Conservation (phyloP, 345 rosid genomes). For the Lagerstroemia speciosa region DNA sequence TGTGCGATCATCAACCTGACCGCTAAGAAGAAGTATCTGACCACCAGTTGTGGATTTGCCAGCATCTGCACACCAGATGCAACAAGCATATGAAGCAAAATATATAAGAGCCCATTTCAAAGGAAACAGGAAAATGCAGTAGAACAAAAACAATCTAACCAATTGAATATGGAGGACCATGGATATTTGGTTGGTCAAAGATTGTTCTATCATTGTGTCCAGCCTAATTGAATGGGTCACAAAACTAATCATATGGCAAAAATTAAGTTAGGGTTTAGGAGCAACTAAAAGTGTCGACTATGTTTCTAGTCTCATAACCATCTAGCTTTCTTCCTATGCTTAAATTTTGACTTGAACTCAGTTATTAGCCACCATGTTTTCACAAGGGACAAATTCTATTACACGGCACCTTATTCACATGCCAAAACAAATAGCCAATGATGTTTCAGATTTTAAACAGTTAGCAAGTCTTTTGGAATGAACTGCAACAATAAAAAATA, state of each 20-base stretch:
- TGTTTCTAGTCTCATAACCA: background rate
- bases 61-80: slow-evolving; percentile 50
- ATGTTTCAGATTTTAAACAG: background rate
- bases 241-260: background rate
- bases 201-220: background rate
- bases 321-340: background rate
- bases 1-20: slow-evolving; percentile 92
- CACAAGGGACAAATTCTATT: too few species aligned
- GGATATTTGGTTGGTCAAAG: background rate
- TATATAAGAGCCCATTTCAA: background rate
- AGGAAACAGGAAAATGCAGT: background rate
- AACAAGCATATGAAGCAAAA: background rate
- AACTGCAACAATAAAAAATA: background rate
- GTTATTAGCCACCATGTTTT: background rate
- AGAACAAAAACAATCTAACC: background rate
- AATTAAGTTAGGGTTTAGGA: background rate
- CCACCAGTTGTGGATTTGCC: slow-evolving; percentile 99
- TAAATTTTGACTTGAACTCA: background rate
- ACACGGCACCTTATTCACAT: too few species aligned
- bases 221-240: background rate
- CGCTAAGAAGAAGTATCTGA: slow-evolving; percentile 92
- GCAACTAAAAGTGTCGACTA: background rate
- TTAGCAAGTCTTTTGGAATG: background rate
- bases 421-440: background rate
- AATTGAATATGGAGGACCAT: background rate